Evolutionary conservation across 2,329 filamentous ascomycete species (phyloP), one percentile per base, ranked within the genome.

Genomic region (Venturia aucupariae): DNA sequence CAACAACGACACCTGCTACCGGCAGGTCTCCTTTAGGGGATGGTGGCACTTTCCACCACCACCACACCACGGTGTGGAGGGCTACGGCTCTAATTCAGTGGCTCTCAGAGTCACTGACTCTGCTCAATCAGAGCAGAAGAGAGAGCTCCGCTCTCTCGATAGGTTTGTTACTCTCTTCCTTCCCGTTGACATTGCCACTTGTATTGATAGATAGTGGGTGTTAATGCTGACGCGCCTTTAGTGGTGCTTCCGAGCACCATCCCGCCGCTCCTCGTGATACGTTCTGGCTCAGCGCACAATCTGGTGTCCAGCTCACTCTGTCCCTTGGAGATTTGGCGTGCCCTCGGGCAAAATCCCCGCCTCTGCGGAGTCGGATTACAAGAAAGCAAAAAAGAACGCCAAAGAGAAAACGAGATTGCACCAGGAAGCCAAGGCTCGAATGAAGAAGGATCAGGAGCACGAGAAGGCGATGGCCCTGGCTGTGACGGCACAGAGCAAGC

Each of bases 261-360:
- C n/a, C n/a, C n/a, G n/a, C n/a, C n/a, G n/a, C n/a, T n/a, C n/a
- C n/a, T n/a, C n/a, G n/a, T 10, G 35, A 17, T 42, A 22, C 30
- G 63, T 64, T 4, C 63, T 64, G 32, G 35, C 30, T 22, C 8
- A 51, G 39, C 24, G 32, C 15, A 64, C 63, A n/a, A 61, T 64
- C 27, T 64, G 63, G 63, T 39, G 35, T 27, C 48, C 41, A 51
- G 38, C 32, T 10, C 55, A 24, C 15, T 38, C 35, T 19, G 62
- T 55, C 24, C 54, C 51, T 22, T 64, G 39, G 24, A 41, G 57
- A n/a, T 62, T 62, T 48, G 60, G 60, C 60, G 60, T 62, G 42
- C 41, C 60, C 10, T 48, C 41, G 15, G 60, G 39, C 44, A 51
- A 62, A 30, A 42, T 62, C 39, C 60, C 60, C 7, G 44, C 39